Base-by-base conservation (phyloP, 164 flowering plant species). In the Echeveria elegans region DNA sequence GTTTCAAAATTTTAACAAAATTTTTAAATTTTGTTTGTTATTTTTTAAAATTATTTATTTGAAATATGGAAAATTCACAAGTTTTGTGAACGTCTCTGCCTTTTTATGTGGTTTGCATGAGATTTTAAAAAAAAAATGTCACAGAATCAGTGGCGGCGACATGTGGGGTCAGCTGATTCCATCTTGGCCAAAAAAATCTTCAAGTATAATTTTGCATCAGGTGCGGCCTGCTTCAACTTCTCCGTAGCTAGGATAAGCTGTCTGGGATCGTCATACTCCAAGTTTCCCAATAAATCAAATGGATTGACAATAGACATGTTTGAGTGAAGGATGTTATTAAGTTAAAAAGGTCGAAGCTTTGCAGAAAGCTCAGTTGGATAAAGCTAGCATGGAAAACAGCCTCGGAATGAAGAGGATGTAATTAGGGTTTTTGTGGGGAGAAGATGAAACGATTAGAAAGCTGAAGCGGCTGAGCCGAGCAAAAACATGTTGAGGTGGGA, bases 341-440 rank as follows among this genome's bases (percentile, higher is more conserved):
- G 26, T 21, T 10, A 50, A 21, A n/a, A n/a, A 50, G 56, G 11
- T 50, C 56, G 26, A 50, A 50, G 56, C 56, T 50, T 50, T 50
- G n/a, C n/a, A n/a, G n/a, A n/a, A n/a, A n/a, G n/a, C n/a, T n/a
- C 26, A 50, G 56, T 50, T 50, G 28, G 56, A 2, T 5, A 21
- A 23, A 50, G 21, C 28, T 4, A 11, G 21, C 52, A 47, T 47
- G n/a, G 52, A 19, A 47, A 50, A 19, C 56, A 6, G 56, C 1
- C 1, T 21, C 24, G 56, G n/a, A n/a, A 5, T 19, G 14, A 5
- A 2, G 21, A n/a, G 6, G 26, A 8, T 21, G 56, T 5, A 1
- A n/a, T 50, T 50, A 50, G 56, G 56, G 56, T 50, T 50, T 50
- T n/a, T n/a, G n/a, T n/a, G n/a, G 56, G 7, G 56, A 50, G 52